Conservation (phyloP, 768 basidiomycete genomes). For the Collybia nuda region DNA sequence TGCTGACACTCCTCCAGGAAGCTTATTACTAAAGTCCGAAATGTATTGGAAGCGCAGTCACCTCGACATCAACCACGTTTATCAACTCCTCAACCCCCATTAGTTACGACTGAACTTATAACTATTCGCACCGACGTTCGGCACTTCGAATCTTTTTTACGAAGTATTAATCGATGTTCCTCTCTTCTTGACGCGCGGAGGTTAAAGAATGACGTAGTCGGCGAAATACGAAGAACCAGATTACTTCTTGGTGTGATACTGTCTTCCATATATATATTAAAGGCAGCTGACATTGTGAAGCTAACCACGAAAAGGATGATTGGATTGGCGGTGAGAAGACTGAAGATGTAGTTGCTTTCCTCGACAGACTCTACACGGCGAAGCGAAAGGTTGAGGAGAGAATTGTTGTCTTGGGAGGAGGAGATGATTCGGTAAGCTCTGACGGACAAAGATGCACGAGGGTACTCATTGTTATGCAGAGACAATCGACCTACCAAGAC, state of each 20-base stretch:
- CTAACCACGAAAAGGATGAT: slow-evolving; percentile 84
- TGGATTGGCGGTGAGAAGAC: slow-evolving; percentile 87
- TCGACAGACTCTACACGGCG: slow-evolving; percentile 87
- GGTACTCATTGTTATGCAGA: slow-evolving; percentile 22
- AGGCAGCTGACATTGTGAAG: slow-evolving; percentile 31
- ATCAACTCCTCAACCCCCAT: slow-evolving; percentile 28
- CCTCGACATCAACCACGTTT: slow-evolving; percentile 50
- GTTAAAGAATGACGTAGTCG: slow-evolving; percentile 87
- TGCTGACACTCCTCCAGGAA: slow-evolving; percentile 48
- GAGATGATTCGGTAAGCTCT: slow-evolving; percentile 56
- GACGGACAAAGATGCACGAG: background rate
- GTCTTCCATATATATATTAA: background rate
- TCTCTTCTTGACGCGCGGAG: slow-evolving; percentile 88
- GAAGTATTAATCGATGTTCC: slow-evolving; percentile 78
- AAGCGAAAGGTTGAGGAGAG: slow-evolving; percentile 86
- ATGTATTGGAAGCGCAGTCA: slow-evolving; percentile 78
- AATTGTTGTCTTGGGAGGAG: slow-evolving; percentile 75
- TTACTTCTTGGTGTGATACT: slow-evolving; percentile 59
- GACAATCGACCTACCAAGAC: slow-evolving; percentile 42
- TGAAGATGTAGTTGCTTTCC: slow-evolving; percentile 82
- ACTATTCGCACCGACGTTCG: slow-evolving; percentile 78
- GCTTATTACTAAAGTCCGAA: slow-evolving; percentile 84
- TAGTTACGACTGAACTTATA: slow-evolving; percentile 62
- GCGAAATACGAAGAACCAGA: slow-evolving; percentile 86
- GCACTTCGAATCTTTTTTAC: slow-evolving; percentile 90